Conservation (phyloP, 257 asterid species). For the Solanum appendiculatum region DNA sequence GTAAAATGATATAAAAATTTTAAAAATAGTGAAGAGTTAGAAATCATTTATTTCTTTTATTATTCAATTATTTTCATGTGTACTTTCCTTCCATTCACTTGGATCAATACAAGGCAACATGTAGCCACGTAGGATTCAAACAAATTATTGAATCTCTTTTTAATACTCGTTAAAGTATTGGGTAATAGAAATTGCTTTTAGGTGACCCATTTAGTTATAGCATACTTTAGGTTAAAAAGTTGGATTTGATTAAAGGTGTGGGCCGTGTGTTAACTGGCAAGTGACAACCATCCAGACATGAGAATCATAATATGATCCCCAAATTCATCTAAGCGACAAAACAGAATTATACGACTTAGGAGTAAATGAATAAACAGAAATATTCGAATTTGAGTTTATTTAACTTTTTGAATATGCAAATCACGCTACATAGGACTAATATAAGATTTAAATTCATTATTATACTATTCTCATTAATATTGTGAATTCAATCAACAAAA, state of each 20-base stretch:
- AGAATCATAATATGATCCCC: background rate
- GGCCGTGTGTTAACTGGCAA: background rate
- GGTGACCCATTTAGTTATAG: background rate
- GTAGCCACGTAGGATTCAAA: background rate
- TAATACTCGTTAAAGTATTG: background rate
- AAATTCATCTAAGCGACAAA: background rate
- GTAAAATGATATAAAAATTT: too few species aligned
- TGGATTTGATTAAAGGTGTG: background rate
- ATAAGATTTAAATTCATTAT: background rate
- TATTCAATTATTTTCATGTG: background rate
- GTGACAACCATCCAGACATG: background rate
- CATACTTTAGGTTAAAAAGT: background rate
- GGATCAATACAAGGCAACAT: background rate
- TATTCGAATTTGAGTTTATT: background rate
- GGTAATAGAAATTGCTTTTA: background rate
- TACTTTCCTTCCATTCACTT: background rate
- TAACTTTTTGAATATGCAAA: background rate
- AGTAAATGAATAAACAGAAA: background rate
- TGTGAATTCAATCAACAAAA: too few species aligned
- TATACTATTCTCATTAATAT: background rate
- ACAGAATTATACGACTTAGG: background rate
- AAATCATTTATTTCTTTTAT: too few species aligned
- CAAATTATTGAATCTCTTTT: background rate
- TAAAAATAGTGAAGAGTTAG: too few species aligned
- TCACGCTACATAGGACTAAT: background rate